Conservation (phyloP, 148 eudicot genomes). For the Camellia lanceoleosa region DNA sequence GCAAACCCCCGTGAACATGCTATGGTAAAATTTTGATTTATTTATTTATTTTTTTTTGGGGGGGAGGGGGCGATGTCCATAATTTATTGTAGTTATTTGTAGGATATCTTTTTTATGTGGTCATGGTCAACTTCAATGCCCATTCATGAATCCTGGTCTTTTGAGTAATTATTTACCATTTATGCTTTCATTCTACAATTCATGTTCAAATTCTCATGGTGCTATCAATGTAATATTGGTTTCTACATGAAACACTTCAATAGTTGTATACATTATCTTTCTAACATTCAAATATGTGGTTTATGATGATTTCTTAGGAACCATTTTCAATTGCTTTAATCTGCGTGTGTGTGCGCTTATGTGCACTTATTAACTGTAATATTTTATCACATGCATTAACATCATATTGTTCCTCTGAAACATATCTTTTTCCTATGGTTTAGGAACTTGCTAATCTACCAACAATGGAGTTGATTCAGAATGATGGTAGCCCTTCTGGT, state of each 20-base stretch:
- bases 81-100: background rate
- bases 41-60: background rate
- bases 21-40: slow-evolving; percentile 48
- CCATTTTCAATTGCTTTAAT: background rate
- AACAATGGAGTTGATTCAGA: slow-evolving; percentile 71
- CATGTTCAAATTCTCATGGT: background rate
- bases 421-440: slow-evolving; percentile 1
- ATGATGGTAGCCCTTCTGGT: slow-evolving; percentile 97
- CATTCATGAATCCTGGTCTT: background rate
- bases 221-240: background rate
- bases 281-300: background rate
- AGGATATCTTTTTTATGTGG: background rate
- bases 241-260: background rate
- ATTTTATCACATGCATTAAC: no score
- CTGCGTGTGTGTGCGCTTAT: background rate
- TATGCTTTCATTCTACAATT: background rate
- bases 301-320: background rate
- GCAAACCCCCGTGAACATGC: slow-evolving; percentile 89
- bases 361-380: background rate
- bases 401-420: background rate
- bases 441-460: slow-evolving; percentile 82
- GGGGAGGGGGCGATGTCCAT: background rate
- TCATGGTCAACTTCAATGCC: background rate
- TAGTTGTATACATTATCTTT: background rate
- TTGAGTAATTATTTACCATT: background rate